Evolutionary conservation across 805 yeast species (phyloP).

Genomic region (Hanseniaspora meyeri): DNA sequence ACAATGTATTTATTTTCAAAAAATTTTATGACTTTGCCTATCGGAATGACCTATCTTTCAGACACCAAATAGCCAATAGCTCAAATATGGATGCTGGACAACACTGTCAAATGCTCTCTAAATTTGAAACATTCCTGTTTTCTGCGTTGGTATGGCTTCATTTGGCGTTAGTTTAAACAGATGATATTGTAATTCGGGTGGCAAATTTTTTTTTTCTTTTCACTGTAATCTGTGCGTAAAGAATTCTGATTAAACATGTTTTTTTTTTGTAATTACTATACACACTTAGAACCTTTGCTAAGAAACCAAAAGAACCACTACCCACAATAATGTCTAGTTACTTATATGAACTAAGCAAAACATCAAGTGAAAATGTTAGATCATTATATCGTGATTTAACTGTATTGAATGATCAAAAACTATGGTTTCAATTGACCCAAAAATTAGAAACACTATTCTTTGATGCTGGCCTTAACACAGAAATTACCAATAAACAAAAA

Average conservation of each 20-base stretch:
- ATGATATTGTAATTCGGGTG: neutral
- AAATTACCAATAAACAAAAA: conserved; percentile 52
- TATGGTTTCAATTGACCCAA: conserved; percentile 89
- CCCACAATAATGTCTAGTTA: neutral
- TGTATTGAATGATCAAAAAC: conserved; percentile 72
- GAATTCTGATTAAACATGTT: neutral
- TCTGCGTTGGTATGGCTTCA: neutral
- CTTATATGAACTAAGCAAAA: conserved; percentile 1
- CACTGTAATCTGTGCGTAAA: neutral
- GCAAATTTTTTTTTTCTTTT: neutral
- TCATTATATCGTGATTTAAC: conserved; percentile 40
- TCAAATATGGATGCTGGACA: too few relatives aligned
- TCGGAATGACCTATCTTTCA: too few relatives aligned
- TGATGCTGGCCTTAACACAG: conserved; percentile 36
- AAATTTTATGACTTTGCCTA: too few relatives aligned
- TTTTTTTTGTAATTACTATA: too few relatives aligned
- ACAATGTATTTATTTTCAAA: too few relatives aligned
- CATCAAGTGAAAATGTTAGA: neutral
- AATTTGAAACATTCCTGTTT: neutral
- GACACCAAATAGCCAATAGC: too few relatives aligned
- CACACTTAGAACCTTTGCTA: neutral
- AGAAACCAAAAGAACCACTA: too few relatives aligned
- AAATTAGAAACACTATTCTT: conserved; percentile 47
- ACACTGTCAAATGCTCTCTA: too few relatives aligned
- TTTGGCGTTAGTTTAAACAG: neutral